These are phyloP conservation scores for Aleurites moluccanus DNA, from an alignment of 441 rosid genomes.

Conservation along the genomic window DNA sequence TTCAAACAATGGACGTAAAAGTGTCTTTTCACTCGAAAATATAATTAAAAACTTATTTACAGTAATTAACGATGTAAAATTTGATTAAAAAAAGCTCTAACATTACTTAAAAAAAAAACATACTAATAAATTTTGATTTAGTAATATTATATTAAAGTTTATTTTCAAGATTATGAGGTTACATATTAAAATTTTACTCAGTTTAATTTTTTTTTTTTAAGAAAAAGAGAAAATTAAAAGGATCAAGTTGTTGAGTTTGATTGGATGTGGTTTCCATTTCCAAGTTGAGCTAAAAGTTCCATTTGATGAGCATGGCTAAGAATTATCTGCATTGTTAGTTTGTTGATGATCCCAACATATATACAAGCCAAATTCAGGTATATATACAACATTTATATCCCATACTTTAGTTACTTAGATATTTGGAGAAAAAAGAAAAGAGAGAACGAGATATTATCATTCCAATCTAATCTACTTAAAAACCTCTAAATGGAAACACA, in stretches of 20 bases:
- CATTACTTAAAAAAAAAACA: no score
- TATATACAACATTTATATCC: slow-evolving; percentile 12
- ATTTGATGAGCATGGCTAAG: slow-evolving; percentile 15
- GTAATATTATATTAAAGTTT: no score
- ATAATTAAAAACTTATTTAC: neutral
- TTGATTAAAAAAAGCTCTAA: no score
- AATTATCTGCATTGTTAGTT: neutral
- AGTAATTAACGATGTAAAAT: neutral
- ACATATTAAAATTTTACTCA: no score
- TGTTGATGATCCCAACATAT: slow-evolving; percentile 1
- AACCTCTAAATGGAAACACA: neutral
- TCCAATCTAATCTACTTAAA: neutral
- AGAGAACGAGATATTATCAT: neutral
- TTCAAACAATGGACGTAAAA: neutral
- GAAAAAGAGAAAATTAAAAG: no score
- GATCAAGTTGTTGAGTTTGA: no score
- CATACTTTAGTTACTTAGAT: slow-evolving; percentile 18
- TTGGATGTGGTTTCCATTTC: no score
- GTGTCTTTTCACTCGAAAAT: neutral
- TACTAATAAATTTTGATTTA: no score
- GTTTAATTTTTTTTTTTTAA: no score
- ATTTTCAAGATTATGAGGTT: no score
- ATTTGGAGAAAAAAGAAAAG: neutral
- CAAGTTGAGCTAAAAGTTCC: slow-evolving; percentile 24
- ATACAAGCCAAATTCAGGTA: slow-evolving; percentile 26